These are phyloP conservation scores for Solanum megistacrolobum DNA, from an alignment of 257 asterid genomes.

Conservation along the genomic window DNA sequence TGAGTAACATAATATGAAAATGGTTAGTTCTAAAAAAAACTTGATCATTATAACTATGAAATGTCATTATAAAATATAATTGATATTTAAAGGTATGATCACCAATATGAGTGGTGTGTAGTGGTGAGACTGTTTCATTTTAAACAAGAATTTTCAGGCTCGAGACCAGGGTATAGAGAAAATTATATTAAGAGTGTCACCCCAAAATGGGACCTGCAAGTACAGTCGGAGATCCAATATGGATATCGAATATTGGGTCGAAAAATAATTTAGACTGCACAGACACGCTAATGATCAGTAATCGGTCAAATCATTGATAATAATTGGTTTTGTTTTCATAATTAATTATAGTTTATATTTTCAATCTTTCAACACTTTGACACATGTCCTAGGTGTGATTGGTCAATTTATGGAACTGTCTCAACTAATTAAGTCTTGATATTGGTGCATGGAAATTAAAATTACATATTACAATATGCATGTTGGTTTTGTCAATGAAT, in stretches of 20 bases:
- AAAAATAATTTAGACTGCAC: not conserved
- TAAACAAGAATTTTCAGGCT: fast-evolving
- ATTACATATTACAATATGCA: not conserved
- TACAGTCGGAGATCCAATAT: no score
- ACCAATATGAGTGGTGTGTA: no score
- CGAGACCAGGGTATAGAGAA: no score
- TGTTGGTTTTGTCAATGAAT: not conserved
- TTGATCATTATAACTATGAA: not conserved
- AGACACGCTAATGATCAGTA: not conserved
- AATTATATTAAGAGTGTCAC: no score
- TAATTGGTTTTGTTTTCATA: not conserved
- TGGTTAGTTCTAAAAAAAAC: not conserved
- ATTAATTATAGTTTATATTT: no score
- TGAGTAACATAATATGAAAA: no score
- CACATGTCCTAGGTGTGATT: not conserved
- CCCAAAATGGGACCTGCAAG: no score
- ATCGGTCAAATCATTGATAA: not conserved
- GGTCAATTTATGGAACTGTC: not conserved
- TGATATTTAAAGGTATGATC: not conserved
- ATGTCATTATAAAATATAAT: not conserved
- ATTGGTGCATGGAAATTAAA: not conserved
- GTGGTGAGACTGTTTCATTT: no score
- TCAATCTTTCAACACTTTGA: not conserved
- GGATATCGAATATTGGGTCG: no score
- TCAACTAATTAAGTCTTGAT: not conserved